A percentile compares a stretch with the other conserved stretches of the same genome.
Conservation (phyloP, 108 stramenopile genomes). For the Mayamaea pseudoterrestris region DNA sequence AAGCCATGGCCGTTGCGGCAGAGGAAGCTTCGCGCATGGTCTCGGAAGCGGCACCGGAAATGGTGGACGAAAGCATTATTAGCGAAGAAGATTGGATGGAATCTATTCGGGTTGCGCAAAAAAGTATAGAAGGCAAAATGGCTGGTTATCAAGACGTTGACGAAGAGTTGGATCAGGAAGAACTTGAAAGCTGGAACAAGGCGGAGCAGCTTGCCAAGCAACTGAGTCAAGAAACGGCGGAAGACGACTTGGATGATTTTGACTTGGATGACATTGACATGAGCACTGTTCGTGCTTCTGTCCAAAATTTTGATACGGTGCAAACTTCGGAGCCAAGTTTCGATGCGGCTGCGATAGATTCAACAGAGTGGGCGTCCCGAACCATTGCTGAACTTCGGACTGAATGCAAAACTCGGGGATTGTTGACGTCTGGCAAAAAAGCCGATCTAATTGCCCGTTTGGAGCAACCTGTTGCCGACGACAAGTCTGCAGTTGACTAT, state of each 20-base stretch:
- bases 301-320: too few relatives aligned
- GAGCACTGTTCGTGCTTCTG: too few relatives aligned
- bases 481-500: too few relatives aligned
- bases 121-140: slow-evolving; percentile 25
- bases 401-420: neutral
- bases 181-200: slow-evolving; percentile 27
- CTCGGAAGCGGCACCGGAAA: slow-evolving; percentile 4
- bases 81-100: slow-evolving; percentile 28
- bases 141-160: slow-evolving; percentile 13
- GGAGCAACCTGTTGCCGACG: neutral
- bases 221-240: slow-evolving; percentile 1
- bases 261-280: neutral
- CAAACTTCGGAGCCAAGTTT: too few relatives aligned
- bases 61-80: slow-evolving; percentile 8
- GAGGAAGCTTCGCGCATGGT: slow-evolving; percentile 3
- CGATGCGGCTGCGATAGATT: neutral
- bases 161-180: slow-evolving; percentile 13
- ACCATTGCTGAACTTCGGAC: neutral
- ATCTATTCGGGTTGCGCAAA: slow-evolving; percentile 22
- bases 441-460: neutral
- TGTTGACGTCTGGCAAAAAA: neutral
- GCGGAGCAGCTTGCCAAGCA: slow-evolving; percentile 18
- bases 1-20: slow-evolving; percentile 1
- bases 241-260: neutral
- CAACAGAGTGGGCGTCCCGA: neutral